Evolutionary conservation across 139 green algal genomes (phyloP), one percentile per base, ranked within the genome.

Genomic region (Mesotaenium endlicherianum): DNA sequence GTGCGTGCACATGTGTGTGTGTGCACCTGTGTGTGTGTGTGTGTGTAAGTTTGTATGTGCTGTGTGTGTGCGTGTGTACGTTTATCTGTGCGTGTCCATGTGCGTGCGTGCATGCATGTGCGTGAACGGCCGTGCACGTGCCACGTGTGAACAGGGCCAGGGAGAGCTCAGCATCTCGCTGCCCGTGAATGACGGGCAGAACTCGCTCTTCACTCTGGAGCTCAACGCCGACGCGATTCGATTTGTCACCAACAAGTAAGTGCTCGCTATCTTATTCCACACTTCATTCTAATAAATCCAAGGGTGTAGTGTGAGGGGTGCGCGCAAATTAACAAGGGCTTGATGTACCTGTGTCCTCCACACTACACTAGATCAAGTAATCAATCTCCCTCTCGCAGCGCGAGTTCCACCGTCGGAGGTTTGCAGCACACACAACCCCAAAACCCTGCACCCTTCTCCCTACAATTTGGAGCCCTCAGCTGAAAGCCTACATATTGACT

Each of bases 201-300:
- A 53, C 41, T 88, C 77, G 5, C n/a, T 85, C 26, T 3, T 86
- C 80, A 86, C n/a, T 47, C 14, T 84, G 30, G 72, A 86, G 31
- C 49, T 86, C 14, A 70, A 85, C 53, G 75, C 74, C 5, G 72
- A 86, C 77, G 31, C 89, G 5, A 71, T 76, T 6, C 41, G 76
- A 14, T 86, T 50, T 41, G 5, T 86, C 3, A 11, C 82, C 14
- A 84, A 84, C 20, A 47, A 39, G 60, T 39, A 74, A 30, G 60
- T 59, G n/a, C n/a, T n/a, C n/a, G n/a, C n/a, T n/a, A n/a, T n/a
- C n/a, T n/a, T n/a, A n/a, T n/a, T n/a, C n/a, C n/a, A n/a, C n/a
- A n/a, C n/a, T n/a, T n/a, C n/a, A n/a, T n/a, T n/a, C n/a, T n/a
- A n/a, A n/a, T n/a, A n/a, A n/a, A n/a, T n/a, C n/a, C n/a, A n/a